Evolutionary conservation across 164 flowering plant genomes (phyloP).

Genomic region (Vitis amurensis): DNA sequence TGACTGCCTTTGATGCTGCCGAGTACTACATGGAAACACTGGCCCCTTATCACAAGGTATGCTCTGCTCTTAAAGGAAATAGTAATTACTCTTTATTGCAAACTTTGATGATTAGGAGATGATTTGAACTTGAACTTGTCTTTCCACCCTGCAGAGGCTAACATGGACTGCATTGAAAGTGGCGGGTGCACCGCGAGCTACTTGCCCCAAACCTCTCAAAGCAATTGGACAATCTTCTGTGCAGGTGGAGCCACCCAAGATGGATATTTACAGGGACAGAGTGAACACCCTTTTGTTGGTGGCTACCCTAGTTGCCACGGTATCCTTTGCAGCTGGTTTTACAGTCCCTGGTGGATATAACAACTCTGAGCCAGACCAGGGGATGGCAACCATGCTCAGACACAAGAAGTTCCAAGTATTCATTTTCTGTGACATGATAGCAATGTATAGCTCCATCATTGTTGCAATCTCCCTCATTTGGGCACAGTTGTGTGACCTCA

Average conservation of each 20-base stretch:
- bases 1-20: constrained; percentile 24
- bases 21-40: neutral
- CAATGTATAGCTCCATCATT: constrained; percentile 11
- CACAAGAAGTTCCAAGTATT: constrained; percentile 6
- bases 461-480: constrained; percentile 9
- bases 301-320: constrained; percentile 24
- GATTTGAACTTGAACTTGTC: too few species aligned
- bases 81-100: too few species aligned
- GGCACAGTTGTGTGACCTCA: constrained; percentile 15
- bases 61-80: too few species aligned
- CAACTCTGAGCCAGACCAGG: constrained; percentile 2
- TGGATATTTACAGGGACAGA: constrained; percentile 1
- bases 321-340: constrained; percentile 17
- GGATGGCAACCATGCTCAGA: constrained; percentile 10
- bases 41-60: constrained; percentile 10
- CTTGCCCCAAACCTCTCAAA: neutral
- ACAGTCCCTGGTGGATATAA: neutral
- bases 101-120: too few species aligned
- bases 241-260: neutral
- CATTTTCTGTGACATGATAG: constrained; percentile 6
- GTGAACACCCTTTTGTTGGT: constrained; percentile 13
- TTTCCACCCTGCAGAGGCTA: too few species aligned
- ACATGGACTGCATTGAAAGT: too few species aligned
- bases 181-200: constrained; percentile 9
- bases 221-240: neutral